Conservation (phyloP, 495 filamentous ascomycete genomes). For the Aspergillus cristatus region DNA sequence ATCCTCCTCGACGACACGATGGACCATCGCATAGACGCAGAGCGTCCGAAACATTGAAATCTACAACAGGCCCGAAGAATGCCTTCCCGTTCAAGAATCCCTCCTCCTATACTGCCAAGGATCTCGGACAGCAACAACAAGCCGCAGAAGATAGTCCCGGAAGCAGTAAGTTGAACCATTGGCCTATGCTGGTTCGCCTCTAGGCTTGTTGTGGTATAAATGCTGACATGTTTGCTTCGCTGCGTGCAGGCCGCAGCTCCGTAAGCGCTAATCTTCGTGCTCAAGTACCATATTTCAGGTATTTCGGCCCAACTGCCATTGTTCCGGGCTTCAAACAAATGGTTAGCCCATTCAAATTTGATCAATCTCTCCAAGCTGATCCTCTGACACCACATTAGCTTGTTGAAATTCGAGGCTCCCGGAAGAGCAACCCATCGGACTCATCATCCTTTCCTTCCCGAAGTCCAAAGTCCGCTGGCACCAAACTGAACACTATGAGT, state of each 20-base stretch:
- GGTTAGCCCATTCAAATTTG: conserved; percentile 32
- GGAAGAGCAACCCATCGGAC: conserved; percentile 39
- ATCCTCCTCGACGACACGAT: conserved; percentile 9
- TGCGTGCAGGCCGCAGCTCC: conserved; percentile 34
- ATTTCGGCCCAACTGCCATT: conserved; percentile 82
- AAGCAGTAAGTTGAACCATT: conserved; percentile 25
- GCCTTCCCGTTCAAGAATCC: conserved; percentile 12
- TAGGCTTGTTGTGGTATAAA: too few relatives aligned
- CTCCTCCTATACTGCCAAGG: conserved; percentile 17
- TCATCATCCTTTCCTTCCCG: conserved; percentile 35
- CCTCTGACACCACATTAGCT: conserved; percentile 18
- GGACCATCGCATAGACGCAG: conserved; percentile 5
- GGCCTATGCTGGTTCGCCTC: not conserved
- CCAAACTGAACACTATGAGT: conserved; percentile 12
- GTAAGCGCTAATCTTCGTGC: conserved; percentile 38
- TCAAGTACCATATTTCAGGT: conserved; percentile 78
- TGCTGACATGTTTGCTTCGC: too few relatives aligned
- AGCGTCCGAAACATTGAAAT: conserved; percentile 12
- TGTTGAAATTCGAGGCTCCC: conserved; percentile 56
- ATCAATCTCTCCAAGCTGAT: not conserved
- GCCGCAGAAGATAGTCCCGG: conserved; percentile 25
- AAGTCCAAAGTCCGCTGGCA: conserved; percentile 24
- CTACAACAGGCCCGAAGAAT: conserved; percentile 12
- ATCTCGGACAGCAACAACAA: conserved; percentile 24
- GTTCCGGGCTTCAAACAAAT: conserved; percentile 89